Evolutionary conservation across 805 yeast species (phyloP).

Genomic region (Diddensiella transvaalensis): DNA sequence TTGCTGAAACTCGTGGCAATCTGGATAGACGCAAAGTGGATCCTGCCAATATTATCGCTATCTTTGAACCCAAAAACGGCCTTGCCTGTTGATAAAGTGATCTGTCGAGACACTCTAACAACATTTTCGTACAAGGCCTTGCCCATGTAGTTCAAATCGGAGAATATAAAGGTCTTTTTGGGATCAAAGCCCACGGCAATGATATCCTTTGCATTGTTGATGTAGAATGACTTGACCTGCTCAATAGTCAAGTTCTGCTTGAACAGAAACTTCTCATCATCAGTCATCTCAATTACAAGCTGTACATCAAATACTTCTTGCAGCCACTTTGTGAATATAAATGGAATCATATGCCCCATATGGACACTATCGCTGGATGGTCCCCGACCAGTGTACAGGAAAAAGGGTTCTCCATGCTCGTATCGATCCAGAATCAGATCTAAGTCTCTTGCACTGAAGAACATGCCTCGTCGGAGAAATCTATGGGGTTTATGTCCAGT

Average conservation of each 20-base stretch:
- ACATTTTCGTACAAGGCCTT: slow-evolving; percentile 93
- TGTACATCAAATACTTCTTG: slow-evolving; percentile 98
- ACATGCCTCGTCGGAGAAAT: slow-evolving; percentile 82
- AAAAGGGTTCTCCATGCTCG: slow-evolving; percentile 93
- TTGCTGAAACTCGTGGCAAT: slow-evolving; percentile 95
- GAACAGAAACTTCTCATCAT: slow-evolving; percentile 94
- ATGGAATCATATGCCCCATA: slow-evolving; percentile 95
- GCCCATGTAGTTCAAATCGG: slow-evolving; percentile 90
- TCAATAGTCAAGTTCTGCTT: slow-evolving; percentile 85
- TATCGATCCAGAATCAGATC: slow-evolving; percentile 74
- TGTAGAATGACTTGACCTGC: slow-evolving; percentile 77
- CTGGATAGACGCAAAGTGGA: slow-evolving; percentile 94
- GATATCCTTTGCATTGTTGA: slow-evolving; percentile 86
- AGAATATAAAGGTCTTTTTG: slow-evolving; percentile 90
- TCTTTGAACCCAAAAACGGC: slow-evolving; percentile 96
- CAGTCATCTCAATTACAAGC: slow-evolving; percentile 86
- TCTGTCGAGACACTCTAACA: slow-evolving; percentile 86
- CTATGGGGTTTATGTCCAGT: slow-evolving; percentile 94
- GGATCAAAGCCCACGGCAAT: slow-evolving; percentile 93
- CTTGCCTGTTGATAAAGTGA: slow-evolving; percentile 94
- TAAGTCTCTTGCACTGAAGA: slow-evolving; percentile 76
- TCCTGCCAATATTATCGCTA: slow-evolving; percentile 88
- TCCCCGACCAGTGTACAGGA: slow-evolving; percentile 95
- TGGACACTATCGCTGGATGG: slow-evolving; percentile 95
- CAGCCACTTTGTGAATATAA: slow-evolving; percentile 93